These are phyloP conservation scores for Cajanus cajan DNA, from an alignment of 306 rosid genomes.

Conservation along the genomic window DNA sequence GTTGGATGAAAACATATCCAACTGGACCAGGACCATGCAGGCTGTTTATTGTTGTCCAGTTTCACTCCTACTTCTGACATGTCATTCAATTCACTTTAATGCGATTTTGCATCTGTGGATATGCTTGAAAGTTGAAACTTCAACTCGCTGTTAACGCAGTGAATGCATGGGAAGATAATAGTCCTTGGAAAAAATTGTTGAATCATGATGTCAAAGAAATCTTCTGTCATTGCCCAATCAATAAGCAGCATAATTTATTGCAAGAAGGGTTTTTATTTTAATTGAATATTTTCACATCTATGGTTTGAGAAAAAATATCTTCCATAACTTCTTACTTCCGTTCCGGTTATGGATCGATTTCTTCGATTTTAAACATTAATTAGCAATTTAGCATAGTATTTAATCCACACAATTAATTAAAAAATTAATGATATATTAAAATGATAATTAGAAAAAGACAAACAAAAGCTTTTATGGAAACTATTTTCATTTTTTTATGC, in stretches of 20 bases:
- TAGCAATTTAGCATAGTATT: neutral
- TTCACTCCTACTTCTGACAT: slow-evolving; percentile 7
- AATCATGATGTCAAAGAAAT: neutral
- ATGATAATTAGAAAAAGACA: neutral
- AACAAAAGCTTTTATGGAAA: neutral
- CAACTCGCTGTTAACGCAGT: neutral
- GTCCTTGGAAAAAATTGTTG: neutral
- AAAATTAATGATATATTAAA: neutral
- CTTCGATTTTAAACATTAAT: neutral
- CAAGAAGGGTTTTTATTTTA: neutral
- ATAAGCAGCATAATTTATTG: neutral
- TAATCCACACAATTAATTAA: neutral
- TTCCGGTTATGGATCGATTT: too few relatives aligned
- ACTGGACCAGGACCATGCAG: neutral
- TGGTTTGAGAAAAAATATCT: neutral
- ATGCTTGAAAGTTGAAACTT: neutral
- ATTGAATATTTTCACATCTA: neutral
- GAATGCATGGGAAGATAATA: neutral
- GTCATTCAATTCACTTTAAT: slow-evolving; percentile 22
- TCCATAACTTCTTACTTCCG: neutral
- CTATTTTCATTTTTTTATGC: neutral
- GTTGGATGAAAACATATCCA: slow-evolving; percentile 20
- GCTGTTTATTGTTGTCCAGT: neutral
- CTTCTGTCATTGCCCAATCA: neutral
- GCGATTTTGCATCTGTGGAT: neutral